Percentiles rank a stretch among this genome's conserved stretches.
Conservation (phyloP, 2,329 filamentous ascomycete species). For the Neonectria ditissima region DNA sequence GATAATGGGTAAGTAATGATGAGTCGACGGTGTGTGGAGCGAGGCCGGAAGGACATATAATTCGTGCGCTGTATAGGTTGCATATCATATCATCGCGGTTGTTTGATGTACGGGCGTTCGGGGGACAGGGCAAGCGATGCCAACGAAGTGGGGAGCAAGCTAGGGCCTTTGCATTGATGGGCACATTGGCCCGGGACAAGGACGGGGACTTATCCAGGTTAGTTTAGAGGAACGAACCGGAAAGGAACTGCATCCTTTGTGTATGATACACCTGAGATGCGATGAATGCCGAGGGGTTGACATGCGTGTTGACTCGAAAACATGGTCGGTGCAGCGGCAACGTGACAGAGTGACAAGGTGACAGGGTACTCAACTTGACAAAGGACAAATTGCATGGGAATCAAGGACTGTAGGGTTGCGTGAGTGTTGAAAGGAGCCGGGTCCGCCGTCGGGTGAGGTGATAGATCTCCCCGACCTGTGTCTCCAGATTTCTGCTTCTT, state of each 20-base stretch:
- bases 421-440: background rate
- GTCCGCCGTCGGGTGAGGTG: slow-evolving; percentile 3
- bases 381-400: background rate
- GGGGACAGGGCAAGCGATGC: slow-evolving; percentile 33
- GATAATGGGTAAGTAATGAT: slow-evolving; percentile 19
- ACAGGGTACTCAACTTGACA: too few relatives aligned
- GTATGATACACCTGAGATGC: slow-evolving; percentile 38
- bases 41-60: slow-evolving; percentile 31
- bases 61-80: slow-evolving; percentile 37
- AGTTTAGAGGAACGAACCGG: slow-evolving; percentile 23
- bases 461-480: background rate
- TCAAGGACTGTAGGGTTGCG: background rate
- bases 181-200: slow-evolving; percentile 23
- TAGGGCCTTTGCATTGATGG: slow-evolving; percentile 26
- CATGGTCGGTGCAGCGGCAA: background rate
- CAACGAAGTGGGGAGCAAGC: slow-evolving; percentile 30
- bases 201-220: slow-evolving; percentile 12
- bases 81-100: slow-evolving; percentile 41
- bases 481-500: slow-evolving; percentile 8
- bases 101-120: slow-evolving; percentile 40
- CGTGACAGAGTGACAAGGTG: background rate
- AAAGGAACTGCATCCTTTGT: slow-evolving; percentile 14
- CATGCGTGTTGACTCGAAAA: slow-evolving; percentile 2
- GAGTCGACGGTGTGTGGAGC: slow-evolving; percentile 14
- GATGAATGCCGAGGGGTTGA: slow-evolving; percentile 13